Evolutionary conservation across 805 yeast species (phyloP), one percentile per base, ranked within the genome.

Genomic region (Yarrowia sp.): DNA sequence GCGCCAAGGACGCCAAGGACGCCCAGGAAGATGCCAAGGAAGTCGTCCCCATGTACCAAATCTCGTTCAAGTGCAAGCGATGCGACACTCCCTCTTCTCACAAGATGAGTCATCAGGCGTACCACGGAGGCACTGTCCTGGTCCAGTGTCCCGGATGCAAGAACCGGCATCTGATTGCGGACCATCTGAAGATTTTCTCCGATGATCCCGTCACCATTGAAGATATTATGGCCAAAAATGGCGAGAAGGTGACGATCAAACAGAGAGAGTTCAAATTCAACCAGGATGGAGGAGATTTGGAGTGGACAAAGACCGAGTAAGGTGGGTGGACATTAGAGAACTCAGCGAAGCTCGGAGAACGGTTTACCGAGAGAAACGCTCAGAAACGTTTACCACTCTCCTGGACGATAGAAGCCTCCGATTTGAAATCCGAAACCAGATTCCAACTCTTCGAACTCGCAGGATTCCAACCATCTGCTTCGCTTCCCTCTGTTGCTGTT

Each of bases 131-230:
- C 1, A 88, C 97, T 0, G 97, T 94, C 3, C 79, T 92, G 63
- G 89, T 94, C 30, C 92, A 91, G 74, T 94, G 98, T 76, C 98
- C 98, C 0, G 90, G 92, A 15, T 94, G 98, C 76, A 83, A 88
- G 71, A 88, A 85, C 74, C 85, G 97, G 71, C 98, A 94, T 75
- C 79, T 94, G 74, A 93, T 94, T 47, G 97, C 98, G 0, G 98
- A 94, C 75, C 93, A 89, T 74, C 78, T 89, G 69, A 88, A 86
- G 80, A 90, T 93, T 39, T 92, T 93, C 74, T 85, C 87, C n/a
- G 97, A 93, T 76, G 81, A 85, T 33, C 82, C 84, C 70, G 84
- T 91, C 73, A 91, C 89, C n/a, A 79, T 93, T 40, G 91, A 92
- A 74, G 96, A 93, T 68, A 87, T 92, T 6, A 76, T 93, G 74